Conservation (phyloP, 805 yeast species). For the Soucietia sequanensis region DNA sequence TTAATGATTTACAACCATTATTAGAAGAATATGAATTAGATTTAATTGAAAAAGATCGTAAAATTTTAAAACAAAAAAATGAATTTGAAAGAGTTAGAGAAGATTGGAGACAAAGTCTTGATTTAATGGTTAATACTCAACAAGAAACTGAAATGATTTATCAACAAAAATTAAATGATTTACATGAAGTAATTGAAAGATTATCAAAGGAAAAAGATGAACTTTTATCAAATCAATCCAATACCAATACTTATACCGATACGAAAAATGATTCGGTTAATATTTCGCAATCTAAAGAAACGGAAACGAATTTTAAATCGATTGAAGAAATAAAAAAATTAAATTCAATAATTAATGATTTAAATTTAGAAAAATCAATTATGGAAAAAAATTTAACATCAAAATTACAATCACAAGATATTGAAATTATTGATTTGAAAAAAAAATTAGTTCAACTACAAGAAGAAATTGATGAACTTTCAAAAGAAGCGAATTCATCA, state of each 20-base stretch:
- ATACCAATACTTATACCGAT: not conserved
- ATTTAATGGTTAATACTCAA: slow-evolving; percentile 52
- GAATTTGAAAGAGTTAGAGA: slow-evolving; percentile 54
- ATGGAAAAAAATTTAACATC: slow-evolving; percentile 13
- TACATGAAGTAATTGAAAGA: slow-evolving; percentile 11
- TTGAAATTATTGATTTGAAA: slow-evolving; percentile 5
- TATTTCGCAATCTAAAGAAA: not conserved
- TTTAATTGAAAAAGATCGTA: slow-evolving; percentile 44
- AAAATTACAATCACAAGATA: slow-evolving; percentile 7
- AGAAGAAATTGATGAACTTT: slow-evolving; percentile 3
- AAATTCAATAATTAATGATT: slow-evolving; percentile 9
- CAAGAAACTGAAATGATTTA: slow-evolving; percentile 53
- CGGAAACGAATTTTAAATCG: not conserved
- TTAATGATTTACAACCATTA: slow-evolving; percentile 48
- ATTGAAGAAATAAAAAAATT: not conserved
- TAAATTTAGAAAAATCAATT: slow-evolving; percentile 11
- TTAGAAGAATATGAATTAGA: slow-evolving; percentile 47
- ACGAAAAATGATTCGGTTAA: not conserved
- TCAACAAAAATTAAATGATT: slow-evolving; percentile 43
- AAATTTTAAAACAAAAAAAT: slow-evolving; percentile 44
- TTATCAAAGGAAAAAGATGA: slow-evolving; percentile 7
- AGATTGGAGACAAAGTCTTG: slow-evolving; percentile 59
- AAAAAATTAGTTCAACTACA: slow-evolving; percentile 1
- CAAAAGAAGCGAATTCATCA: not conserved
- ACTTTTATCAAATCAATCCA: not conserved